Percentiles rank a stretch among this genome's conserved stretches.
Conservation (phyloP, 352 stramenopile species). For the Phytophthora syringae region DNA sequence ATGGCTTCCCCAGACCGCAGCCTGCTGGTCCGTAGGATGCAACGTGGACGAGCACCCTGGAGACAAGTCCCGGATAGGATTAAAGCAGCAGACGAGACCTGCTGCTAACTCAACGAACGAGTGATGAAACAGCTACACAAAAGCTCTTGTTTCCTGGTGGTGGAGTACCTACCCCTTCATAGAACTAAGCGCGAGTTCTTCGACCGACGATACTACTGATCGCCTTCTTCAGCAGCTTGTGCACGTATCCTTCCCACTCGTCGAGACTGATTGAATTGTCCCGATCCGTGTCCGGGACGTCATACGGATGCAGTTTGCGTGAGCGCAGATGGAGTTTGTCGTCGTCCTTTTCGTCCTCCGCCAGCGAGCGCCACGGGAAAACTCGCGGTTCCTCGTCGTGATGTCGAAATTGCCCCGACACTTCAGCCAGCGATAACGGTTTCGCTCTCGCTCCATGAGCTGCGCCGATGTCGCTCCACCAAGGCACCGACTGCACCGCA, state of each 20-base stretch:
- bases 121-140: slow-evolving; percentile 20
- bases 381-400: neutral
- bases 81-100: slow-evolving; percentile 16
- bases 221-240: slow-evolving; percentile 27
- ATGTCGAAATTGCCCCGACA: slow-evolving; percentile 18
- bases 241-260: slow-evolving; percentile 36
- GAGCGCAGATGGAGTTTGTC: slow-evolving; percentile 5
- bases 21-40: slow-evolving; percentile 23
- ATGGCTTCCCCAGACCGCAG: slow-evolving; percentile 27
- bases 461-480: slow-evolving; percentile 32
- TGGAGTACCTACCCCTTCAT: too few relatives aligned
- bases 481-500: slow-evolving; percentile 23
- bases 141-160: neutral
- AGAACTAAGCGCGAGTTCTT: neutral
- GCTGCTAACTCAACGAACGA: slow-evolving; percentile 14
- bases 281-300: slow-evolving; percentile 29
- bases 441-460: slow-evolving; percentile 17
- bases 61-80: slow-evolving; percentile 24
- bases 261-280: slow-evolving; percentile 20
- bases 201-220: too few relatives aligned
- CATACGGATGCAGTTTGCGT: slow-evolving; percentile 25
- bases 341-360: slow-evolving; percentile 2
- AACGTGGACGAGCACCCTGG: too few relatives aligned
- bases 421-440: slow-evolving; percentile 16
- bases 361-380: slow-evolving; percentile 24